A percentile compares a stretch with the other conserved stretches of the same genome.
Evolutionary conservation across 2,329 filamentous ascomycete species (phyloP).

Genomic region (Aureobasidium zeae): DNA sequence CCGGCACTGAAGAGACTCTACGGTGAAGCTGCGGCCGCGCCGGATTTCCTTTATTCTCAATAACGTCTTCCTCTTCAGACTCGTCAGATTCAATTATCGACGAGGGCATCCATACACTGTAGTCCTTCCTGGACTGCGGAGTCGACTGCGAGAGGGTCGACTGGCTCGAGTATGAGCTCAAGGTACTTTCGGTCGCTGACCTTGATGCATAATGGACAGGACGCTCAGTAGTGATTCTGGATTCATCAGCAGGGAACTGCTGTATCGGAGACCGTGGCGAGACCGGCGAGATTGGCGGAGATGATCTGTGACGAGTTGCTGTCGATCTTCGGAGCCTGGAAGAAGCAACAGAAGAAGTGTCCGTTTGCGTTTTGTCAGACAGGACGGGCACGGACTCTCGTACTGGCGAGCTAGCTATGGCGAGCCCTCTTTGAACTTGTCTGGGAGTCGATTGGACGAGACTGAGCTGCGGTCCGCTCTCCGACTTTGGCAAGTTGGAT

Average conservation of each 20-base stretch:
- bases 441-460: neutral
- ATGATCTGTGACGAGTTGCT: slow-evolving; percentile 30
- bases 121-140: slow-evolving; percentile 29
- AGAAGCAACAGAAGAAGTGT: neutral
- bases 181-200: neutral
- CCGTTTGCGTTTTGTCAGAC: slow-evolving; percentile 19
- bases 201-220: slow-evolving; percentile 1
- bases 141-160: slow-evolving; percentile 20
- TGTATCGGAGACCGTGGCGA: slow-evolving; percentile 17
- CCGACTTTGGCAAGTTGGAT: neutral
- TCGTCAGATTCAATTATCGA: slow-evolving; percentile 29
- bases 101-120: slow-evolving; percentile 42
- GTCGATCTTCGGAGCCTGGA: slow-evolving; percentile 30
- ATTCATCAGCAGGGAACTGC: neutral
- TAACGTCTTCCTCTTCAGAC: slow-evolving; percentile 25
- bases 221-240: neutral
- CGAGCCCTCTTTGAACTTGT: slow-evolving; percentile 17
- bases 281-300: slow-evolving; percentile 22
- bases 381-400: slow-evolving; percentile 14
- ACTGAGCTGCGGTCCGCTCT: neutral
- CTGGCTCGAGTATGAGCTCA: slow-evolving; percentile 21
- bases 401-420: slow-evolving; percentile 10
- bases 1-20: slow-evolving; percentile 41
- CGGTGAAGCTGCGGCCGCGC: slow-evolving; percentile 32
- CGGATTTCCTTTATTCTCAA: slow-evolving; percentile 18